Conservation (phyloP, 768 basidiomycete genomes). For the Leccinum subtestaceum region DNA sequence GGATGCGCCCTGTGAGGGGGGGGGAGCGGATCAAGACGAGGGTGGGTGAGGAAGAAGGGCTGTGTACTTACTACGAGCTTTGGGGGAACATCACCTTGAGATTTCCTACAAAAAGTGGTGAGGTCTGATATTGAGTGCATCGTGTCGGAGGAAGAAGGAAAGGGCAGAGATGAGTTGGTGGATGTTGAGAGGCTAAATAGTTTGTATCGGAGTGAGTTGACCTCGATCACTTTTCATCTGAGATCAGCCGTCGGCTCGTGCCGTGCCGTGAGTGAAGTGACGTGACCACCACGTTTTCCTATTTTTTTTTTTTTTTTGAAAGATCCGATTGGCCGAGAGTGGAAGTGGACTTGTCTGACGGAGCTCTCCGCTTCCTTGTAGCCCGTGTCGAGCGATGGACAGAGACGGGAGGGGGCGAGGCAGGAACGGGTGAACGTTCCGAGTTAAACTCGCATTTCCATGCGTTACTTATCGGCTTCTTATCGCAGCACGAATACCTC, state of each 20-base stretch:
- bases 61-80: constrained; percentile 70
- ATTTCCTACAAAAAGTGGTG: constrained; percentile 81
- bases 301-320: too few species aligned
- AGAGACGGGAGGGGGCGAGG: background rate
- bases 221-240: constrained; percentile 20
- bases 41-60: background rate
- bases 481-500: constrained; percentile 19
- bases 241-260: constrained; percentile 28
- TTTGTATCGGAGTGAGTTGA: constrained; percentile 12
- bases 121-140: constrained; percentile 89
- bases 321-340: constrained; percentile 2
- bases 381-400: background rate
- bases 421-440: constrained; percentile 3
- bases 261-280: constrained; percentile 16
- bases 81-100: constrained; percentile 82
- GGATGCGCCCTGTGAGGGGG: constrained; percentile 65
- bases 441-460: background rate
- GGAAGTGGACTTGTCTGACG: background rate
- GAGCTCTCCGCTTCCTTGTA: background rate
- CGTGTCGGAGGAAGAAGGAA: constrained; percentile 3
- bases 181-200: constrained; percentile 13
- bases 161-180: constrained; percentile 7
- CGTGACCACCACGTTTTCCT: constrained; percentile 23
- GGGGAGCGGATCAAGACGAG: background rate
- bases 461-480: constrained; percentile 19